Conservation (phyloP, 1,139 yeast species). For the Suhomyces guaymorum region DNA sequence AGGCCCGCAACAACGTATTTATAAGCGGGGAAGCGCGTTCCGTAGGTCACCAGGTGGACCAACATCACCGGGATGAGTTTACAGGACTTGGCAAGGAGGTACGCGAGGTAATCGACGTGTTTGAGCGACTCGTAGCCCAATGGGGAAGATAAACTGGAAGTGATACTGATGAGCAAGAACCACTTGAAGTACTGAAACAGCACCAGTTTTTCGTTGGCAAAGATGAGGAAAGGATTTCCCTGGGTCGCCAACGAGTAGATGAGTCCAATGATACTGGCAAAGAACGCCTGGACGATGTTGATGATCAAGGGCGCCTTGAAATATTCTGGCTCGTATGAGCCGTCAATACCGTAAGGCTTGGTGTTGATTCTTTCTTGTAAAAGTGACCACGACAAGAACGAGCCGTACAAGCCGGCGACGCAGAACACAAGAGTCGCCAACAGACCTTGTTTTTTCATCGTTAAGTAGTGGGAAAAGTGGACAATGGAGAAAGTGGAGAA, state of each 20-base stretch:
- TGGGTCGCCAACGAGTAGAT: slow-evolving; percentile 47
- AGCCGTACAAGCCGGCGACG: slow-evolving; percentile 73
- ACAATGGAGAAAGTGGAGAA: not conserved
- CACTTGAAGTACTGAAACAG: slow-evolving; percentile 31
- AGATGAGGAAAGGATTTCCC: slow-evolving; percentile 32
- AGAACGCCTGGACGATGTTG: slow-evolving; percentile 68
- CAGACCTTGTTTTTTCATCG: slow-evolving; percentile 24
- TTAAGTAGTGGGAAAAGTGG: not conserved
- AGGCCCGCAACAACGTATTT: slow-evolving; percentile 75
- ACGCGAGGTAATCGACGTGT: slow-evolving; percentile 85
- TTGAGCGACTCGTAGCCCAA: slow-evolving; percentile 71
- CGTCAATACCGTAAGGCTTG: slow-evolving; percentile 60
- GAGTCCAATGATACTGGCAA: slow-evolving; percentile 71
- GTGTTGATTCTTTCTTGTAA: slow-evolving; percentile 87
- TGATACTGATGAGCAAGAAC: slow-evolving; percentile 65
- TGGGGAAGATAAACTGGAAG: slow-evolving; percentile 83
- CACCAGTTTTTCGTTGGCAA: slow-evolving; percentile 24
- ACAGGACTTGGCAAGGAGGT: slow-evolving; percentile 87
- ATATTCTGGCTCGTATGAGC: slow-evolving; percentile 42
- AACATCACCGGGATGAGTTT: slow-evolving; percentile 90
- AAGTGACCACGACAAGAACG: slow-evolving; percentile 88
- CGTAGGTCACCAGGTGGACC: slow-evolving; percentile 73
- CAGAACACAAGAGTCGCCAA: slow-evolving; percentile 49
- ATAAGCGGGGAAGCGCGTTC: slow-evolving; percentile 68
- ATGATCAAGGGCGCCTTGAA: slow-evolving; percentile 79